Evolutionary conservation across 495 filamentous ascomycete species (phyloP), one percentile per base, ranked within the genome.

Genomic region (Penicillium samsonianum): DNA sequence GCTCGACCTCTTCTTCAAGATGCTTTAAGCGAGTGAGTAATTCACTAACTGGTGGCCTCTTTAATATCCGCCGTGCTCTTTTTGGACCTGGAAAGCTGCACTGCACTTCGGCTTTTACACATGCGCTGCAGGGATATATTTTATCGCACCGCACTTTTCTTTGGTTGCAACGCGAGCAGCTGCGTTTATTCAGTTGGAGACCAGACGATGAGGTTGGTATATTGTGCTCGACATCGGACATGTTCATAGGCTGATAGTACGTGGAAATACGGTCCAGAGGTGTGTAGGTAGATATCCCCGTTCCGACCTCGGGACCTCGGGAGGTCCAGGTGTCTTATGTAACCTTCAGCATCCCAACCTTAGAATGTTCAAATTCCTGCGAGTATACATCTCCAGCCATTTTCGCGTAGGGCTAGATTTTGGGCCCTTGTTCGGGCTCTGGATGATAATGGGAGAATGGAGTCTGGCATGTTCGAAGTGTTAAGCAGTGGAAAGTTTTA

Each of bases 61-160:
- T 76, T 30, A 84, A 72, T 50, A 82, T 77, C 22, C 87, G 74
- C 1, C 87, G 87, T 10, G 89, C 87, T 47, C 89, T 49, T 44
- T 87, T 86, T 0, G 86, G 87, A 0, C 82, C 82, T 1, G 90
- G 89, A 67, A 87, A 91, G 22, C 86, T 70, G 72, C 90, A 94
- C 69, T 85, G 80, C 45, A 84, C 85, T 40, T 82, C 81, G 19
- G 84, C 84, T 60, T 85, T 82, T 28, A 79, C 78, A 71, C 90
- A 93, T 60, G 90, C 88, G 45, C 79, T 80, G 69, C 90, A 94
- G 2, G 89, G 89, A 70, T 75, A 20, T 25, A 56, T 48, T 57
- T 60, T 64, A 58, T 70, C 64, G 53, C 72, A 76, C 11, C 68
- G 65, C 14, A 74, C 64, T 54, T 74, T 74, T 50, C 70, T 58